Conservation (phyloP, 2,329 filamentous ascomycete genomes). For the Talaromyces rugulosus region DNA sequence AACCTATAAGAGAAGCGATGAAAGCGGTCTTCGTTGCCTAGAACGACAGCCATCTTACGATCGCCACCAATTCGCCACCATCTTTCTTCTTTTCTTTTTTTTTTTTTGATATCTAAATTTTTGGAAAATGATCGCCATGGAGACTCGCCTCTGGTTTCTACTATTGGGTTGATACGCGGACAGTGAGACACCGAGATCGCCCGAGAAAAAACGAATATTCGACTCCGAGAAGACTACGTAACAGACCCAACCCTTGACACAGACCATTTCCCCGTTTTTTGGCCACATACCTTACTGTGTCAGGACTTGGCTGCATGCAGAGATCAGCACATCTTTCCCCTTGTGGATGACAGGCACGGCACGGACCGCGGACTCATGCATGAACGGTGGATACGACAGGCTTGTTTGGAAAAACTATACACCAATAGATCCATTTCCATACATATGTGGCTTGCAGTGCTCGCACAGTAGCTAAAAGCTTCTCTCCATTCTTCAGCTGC, state of each 20-base stretch:
- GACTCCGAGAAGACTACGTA: too few species aligned
- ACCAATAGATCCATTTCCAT: background rate
- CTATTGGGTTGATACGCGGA: too few species aligned
- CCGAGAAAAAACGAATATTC: background rate
- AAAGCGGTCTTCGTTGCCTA: background rate
- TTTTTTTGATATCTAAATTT: background rate
- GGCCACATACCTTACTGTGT: too few species aligned
- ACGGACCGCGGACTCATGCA: background rate
- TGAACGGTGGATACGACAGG: background rate
- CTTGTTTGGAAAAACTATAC: background rate
- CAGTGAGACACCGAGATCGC: background rate
- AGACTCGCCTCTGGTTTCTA: background rate
- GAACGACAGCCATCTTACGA: background rate
- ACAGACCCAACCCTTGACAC: too few species aligned
- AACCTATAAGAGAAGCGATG: background rate
- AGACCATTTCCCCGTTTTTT: too few species aligned
- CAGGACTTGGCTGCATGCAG: too few species aligned
- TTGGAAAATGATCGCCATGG: background rate
- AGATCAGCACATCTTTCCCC: too few species aligned
- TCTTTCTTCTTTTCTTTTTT: too few species aligned
- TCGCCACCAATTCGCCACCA: too few species aligned
- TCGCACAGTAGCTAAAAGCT: too few species aligned
- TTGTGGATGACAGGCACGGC: too few species aligned
- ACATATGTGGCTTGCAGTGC: background rate
- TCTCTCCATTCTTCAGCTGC: too few species aligned